Base-by-base conservation (phyloP, 2,329 filamentous ascomycete species). In the Colletotrichum destructivum region DNA sequence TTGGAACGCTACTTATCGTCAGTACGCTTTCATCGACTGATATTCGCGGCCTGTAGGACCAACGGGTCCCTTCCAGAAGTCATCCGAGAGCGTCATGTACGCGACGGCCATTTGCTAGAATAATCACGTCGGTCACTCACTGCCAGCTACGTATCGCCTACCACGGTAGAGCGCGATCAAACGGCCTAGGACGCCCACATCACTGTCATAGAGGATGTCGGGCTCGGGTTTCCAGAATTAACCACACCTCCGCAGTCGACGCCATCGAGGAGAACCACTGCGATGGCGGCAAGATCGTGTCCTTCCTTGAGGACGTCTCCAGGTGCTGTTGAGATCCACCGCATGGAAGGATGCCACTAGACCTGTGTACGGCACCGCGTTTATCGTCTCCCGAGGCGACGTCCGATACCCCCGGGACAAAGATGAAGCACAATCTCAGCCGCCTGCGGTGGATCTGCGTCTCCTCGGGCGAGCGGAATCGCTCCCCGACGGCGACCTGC, bases 151-250 rank as follows among this genome's bases (percentile, higher is more conserved):
- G 93, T 98, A 76, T 97, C 94, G 5, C 4, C 31, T 35, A 94
- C 94, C 75, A 98, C 98, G 95, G 84, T 92, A 85, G 96, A 95
- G 86, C 90, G 98, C 62, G 93, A 98, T 78, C 87, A 91, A 77
- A 86, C 92, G 77, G 91, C 89, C 81, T 97, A 98, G 88, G 93
- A 92, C 74, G 96, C 96, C 21, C 95, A 95, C 73, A 98, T 98
- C 81, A 97, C 94, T 13, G 95, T 98, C 80, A 95, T 98, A 93
- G 98, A 98, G 85, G 96, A 98, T 89, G 97, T 97, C 80, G 94
- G 94, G 74, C 80, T 93, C 72, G 83, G 85, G 78, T 1, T 35
- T 9, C 31, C 47, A 64, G 62, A 80, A 90, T 94, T 75, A 92
- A 94, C 80, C 91, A 93, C 81, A 84, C 89, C n/a, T 87, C 96